phyloP scores from a whole-genome alignment of 1,139 yeast genomes.

The Hansenula anomala region DNA sequence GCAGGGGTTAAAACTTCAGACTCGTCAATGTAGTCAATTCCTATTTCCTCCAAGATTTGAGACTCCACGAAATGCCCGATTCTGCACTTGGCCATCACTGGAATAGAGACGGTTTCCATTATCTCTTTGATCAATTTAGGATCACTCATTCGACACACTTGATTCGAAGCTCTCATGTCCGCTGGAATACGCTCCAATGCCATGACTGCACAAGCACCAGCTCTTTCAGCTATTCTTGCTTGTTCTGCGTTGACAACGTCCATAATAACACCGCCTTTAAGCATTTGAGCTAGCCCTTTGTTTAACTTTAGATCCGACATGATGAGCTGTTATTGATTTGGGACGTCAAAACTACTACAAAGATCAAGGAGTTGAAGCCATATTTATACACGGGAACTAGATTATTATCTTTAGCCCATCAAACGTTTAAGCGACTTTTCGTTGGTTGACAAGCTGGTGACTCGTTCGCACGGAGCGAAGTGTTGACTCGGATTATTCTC shows the following conservation, averaged over 20 bases:
- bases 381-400: neutral
- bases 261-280: slow-evolving; percentile 72
- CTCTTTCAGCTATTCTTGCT: slow-evolving; percentile 68
- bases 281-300: slow-evolving; percentile 85
- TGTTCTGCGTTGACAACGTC: slow-evolving; percentile 58
- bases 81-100: slow-evolving; percentile 87
- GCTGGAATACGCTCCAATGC: slow-evolving; percentile 86
- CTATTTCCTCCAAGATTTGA: slow-evolving; percentile 68
- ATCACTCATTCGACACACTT: slow-evolving; percentile 86
- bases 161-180: slow-evolving; percentile 79
- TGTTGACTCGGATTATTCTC: neutral
- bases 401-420: too few species aligned
- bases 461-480: too few species aligned
- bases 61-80: slow-evolving; percentile 87
- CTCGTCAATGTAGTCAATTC: slow-evolving; percentile 80
- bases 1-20: slow-evolving; percentile 84
- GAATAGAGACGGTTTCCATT: slow-evolving; percentile 62
- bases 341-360: too few species aligned
- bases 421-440: too few species aligned
- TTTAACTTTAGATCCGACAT: slow-evolving; percentile 41
- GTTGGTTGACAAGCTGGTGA: too few species aligned
- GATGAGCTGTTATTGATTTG: too few species aligned
- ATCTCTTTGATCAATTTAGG: slow-evolving; percentile 77
- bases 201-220: slow-evolving; percentile 92
- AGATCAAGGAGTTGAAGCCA: too few species aligned